phyloP scores from a whole-genome alignment of 441 rosid genomes.

The Jatropha multifida region DNA sequence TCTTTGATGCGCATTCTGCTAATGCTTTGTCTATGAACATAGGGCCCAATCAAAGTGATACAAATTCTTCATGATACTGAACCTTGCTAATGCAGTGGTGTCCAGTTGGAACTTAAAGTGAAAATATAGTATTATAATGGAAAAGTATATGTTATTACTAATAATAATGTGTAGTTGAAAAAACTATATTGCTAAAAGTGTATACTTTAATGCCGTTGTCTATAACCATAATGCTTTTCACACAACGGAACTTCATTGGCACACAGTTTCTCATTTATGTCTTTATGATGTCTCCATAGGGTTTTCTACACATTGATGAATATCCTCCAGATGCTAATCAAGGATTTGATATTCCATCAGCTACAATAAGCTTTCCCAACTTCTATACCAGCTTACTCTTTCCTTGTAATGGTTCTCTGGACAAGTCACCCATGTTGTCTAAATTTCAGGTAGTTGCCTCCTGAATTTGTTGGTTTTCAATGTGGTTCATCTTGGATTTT shows the following conservation, averaged over 20 bases:
- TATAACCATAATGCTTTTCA: background rate
- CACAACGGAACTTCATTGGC: background rate
- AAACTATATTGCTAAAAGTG: background rate
- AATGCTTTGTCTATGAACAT: background rate
- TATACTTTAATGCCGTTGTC: too few species aligned
- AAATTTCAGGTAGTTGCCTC: conserved; percentile 54
- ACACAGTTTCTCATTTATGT: conserved; percentile 24
- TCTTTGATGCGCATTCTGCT: background rate
- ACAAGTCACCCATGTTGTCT: conserved; percentile 48
- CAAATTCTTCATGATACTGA: background rate
- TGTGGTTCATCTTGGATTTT: conserved; percentile 14
- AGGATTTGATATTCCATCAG: conserved; percentile 96
- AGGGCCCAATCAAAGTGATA: background rate
- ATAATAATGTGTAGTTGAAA: background rate
- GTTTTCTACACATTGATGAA: conserved; percentile 90
- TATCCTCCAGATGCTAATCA: conserved; percentile 99
- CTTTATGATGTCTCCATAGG: conserved; percentile 41
- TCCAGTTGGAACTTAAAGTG: background rate
- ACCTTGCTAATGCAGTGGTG: background rate
- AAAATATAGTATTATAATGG: background rate
- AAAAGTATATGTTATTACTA: background rate
- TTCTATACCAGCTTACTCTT: conserved; percentile 50
- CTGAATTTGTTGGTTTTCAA: background rate
- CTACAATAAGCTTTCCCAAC: conserved; percentile 71
- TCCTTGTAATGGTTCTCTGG: conserved; percentile 31